Conservation (phyloP, 345 rosid species). For the Durio zibethinus region DNA sequence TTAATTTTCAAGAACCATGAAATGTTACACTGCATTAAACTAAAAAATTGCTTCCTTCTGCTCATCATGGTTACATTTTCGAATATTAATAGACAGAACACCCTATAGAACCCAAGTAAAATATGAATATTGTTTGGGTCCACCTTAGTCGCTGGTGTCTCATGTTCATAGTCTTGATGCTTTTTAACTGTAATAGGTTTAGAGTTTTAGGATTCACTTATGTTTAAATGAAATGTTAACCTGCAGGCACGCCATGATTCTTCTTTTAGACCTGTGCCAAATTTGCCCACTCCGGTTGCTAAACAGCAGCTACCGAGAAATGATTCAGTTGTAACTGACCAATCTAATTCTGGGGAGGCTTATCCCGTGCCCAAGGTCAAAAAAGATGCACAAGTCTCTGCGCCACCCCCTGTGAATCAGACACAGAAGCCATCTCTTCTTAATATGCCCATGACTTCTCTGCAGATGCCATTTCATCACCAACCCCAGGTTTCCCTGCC, state of each 20-base stretch:
- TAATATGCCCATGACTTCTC: conserved; percentile 53
- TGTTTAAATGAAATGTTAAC: conserved; percentile 14
- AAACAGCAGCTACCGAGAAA: conserved; percentile 50
- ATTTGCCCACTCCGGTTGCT: conserved; percentile 53
- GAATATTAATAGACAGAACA: neutral
- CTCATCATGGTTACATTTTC: neutral
- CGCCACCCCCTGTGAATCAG: conserved; percentile 41
- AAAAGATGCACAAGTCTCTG: conserved; percentile 53
- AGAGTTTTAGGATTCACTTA: neutral
- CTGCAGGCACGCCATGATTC: conserved; percentile 74
- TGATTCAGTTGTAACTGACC: conserved; percentile 42
- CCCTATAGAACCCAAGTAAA: neutral
- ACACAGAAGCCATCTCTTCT: conserved; percentile 54
- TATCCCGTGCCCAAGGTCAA: conserved; percentile 42
- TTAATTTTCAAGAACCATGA: neutral
- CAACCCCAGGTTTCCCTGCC: conserved; percentile 63
- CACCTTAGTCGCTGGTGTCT: conserved; percentile 2
- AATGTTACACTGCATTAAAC: neutral
- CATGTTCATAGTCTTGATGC: neutral
- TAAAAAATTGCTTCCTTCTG: neutral
- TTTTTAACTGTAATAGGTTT: neutral
- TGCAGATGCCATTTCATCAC: conserved; percentile 68
- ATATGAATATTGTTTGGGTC: neutral
- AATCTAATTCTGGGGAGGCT: conserved; percentile 40
- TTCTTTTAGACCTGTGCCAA: conserved; percentile 41